Base-by-base conservation (phyloP, 2,329 filamentous ascomycete genomes). In the Leptographium radiaticola region DNA sequence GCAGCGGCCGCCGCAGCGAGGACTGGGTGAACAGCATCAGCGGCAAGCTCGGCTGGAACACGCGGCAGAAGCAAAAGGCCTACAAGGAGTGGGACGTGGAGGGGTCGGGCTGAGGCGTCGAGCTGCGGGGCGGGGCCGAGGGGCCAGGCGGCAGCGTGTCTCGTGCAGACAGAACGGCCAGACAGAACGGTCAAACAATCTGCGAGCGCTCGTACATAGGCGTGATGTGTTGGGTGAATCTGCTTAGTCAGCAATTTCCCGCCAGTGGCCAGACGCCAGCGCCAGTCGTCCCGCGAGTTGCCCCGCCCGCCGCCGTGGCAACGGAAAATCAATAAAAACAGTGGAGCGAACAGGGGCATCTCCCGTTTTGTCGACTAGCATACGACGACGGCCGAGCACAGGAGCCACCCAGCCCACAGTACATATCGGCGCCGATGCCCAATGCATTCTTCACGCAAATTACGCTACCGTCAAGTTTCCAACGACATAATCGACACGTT, bases 11-110 rank as follows among this genome's bases (percentile, higher is more conserved):
- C 36, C 74, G 81, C 55, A 83, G 80, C 61, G 86, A 89, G 69
- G 86, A 89, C 65, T 90, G 86, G 86, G 80, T 90, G 31, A 87
- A 89, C 56, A 88, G 84, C 61, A 89, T 91, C 55, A 84, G 81
- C 58, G 77, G 82, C 44, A 90, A 89, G 66, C 67, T 91, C 62
- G 85, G 86, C 36, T 91, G 86, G 86, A 91, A 90, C 62, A 87
- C 83, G 59, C 70, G 86, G 58, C 83, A 89, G 68, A 83, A 84
- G 68, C 86, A 89, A 66, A 90, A 89, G 65, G 71, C 69, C 2
- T 79, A 69, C 57, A 73, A 71, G 63, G 66, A 71, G 58, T 79
- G 75, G 75, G 68, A 71, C 10, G 66, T 58, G 58, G 8, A 59
- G 51, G 60, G 43, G 56, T 12, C 30, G 38, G 25, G 25, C 25